Evolutionary conservation across 352 stramenopile genomes (phyloP).

Genomic region (Globisporangium canariense): DNA sequence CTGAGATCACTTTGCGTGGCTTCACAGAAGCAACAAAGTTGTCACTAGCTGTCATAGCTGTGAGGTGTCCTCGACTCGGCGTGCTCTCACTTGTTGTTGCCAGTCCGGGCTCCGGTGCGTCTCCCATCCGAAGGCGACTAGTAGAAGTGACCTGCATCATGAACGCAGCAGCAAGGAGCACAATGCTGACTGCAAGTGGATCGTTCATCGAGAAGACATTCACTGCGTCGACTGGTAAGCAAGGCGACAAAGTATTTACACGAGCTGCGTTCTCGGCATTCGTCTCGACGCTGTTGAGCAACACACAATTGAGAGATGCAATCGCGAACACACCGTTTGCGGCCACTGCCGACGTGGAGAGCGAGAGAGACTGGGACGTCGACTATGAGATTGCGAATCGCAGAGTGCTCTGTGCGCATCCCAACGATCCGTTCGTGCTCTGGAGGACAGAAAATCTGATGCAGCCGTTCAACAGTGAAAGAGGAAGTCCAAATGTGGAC

Average conservation of each 20-base stretch:
- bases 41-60: not conserved
- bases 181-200: not conserved
- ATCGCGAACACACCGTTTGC: conserved; percentile 11
- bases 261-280: conserved; percentile 1
- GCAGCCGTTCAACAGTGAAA: not conserved
- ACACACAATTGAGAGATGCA: not conserved
- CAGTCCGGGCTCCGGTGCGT: not conserved
- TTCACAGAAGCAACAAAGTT: not conserved
- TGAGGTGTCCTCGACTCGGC: not conserved
- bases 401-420: not conserved
- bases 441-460: conserved; percentile 3
- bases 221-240: not conserved
- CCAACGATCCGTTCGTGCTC: conserved; percentile 9
- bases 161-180: not conserved
- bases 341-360: conserved; percentile 11
- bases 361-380: conserved; percentile 1
- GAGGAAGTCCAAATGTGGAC: not conserved
- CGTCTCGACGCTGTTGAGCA: conserved; percentile 6
- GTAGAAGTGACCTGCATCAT: conserved; percentile 2
- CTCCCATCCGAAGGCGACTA: not conserved
- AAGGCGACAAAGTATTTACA: not conserved
- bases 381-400: conserved; percentile 10
- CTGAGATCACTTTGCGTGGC: not conserved
- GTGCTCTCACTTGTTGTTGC: not conserved
- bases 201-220: not conserved